phyloP scores from a whole-genome alignment of 1,284 basidiomycete genomes.

The Coniferiporia weirii region DNA sequence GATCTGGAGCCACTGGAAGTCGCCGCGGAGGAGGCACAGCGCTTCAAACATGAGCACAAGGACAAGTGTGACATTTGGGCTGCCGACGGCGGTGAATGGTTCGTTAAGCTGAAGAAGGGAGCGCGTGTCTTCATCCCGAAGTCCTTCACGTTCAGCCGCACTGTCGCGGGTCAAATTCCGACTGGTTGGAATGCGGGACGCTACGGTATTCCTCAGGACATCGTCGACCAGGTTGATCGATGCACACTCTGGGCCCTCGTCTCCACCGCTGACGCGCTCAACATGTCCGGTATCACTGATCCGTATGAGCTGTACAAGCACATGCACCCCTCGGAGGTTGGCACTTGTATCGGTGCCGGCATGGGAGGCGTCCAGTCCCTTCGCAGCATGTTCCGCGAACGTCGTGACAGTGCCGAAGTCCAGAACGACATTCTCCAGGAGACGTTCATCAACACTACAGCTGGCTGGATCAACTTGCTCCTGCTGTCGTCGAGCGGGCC shows the following conservation, averaged over 20 bases:
- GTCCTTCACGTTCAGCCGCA: constrained; percentile 90
- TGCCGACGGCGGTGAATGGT: constrained; percentile 87
- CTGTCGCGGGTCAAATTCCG: constrained; percentile 94
- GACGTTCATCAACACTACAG: constrained; percentile 97
- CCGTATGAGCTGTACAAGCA: constrained; percentile 96
- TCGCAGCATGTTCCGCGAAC: constrained; percentile 97
- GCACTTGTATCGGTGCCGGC: constrained; percentile 88
- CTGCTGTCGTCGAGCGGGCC: constrained; percentile 93
- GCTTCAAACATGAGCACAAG: constrained; percentile 95
- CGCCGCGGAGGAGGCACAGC: constrained; percentile 83
- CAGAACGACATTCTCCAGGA: constrained; percentile 99
- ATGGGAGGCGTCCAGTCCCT: constrained; percentile 94
- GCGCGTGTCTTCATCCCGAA: constrained; percentile 93
- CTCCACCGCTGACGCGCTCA: constrained; percentile 90
- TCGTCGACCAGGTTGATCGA: constrained; percentile 91
- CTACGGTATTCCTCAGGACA: constrained; percentile 98
- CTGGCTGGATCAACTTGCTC: constrained; percentile 96
- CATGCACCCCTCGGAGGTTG: constrained; percentile 94
- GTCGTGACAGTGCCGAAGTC: constrained; percentile 94
- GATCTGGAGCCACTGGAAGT: constrained; percentile 97
- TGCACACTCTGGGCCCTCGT: constrained; percentile 97
- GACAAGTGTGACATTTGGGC: constrained; percentile 96
- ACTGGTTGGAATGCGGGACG: constrained; percentile 96
- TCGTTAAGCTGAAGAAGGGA: constrained; percentile 98
- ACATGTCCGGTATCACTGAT: constrained; percentile 96